Evolutionary conservation across 208 protist genomes (phyloP), one percentile per base, ranked within the genome.

Genomic region (Trypanosoma cruzi): DNA sequence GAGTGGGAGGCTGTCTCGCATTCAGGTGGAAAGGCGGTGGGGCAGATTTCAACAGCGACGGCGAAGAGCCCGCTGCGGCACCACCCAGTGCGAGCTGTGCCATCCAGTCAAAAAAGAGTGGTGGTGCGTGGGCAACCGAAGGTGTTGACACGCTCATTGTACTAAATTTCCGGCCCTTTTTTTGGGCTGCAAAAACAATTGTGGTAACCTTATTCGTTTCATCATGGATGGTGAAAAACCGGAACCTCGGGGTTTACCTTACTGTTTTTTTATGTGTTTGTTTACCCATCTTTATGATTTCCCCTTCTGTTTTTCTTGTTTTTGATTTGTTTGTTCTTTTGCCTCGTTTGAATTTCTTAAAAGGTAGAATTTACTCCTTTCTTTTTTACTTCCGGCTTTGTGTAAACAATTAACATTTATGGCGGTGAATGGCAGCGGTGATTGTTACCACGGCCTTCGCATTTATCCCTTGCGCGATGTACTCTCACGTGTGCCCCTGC

Each of bases 381-480:
- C 16, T 6, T 32, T 11, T 29, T 6, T 20, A 16, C 53, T 31
- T 58, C 26, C 11, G 7, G 2, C 26, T 36, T 58, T 61, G 11
- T 61, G 62, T 6, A 28, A 20, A 48, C 2, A 2, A 20, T 14
- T 59, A 5, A 37, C 20, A 49, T 34, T 29, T 37, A 22, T 29
- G 56, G 65, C 46, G 36, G 22, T 14, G 16, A 26, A 16, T 26
- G 26, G 42, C 22, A 18, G 46, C 37, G 62, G n/a, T 37, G 52
- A 65, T 55, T 0, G 8, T 20, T 71, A 67, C 32, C 49, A 73
- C 56, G 80, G 68, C 40, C 64, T 92, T 6, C 76, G 74, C 6
- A 77, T 94, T 28, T 88, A 82, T 60, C 32, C 74, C 18, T 76
- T 96, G 31, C 53, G 67, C 13, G 87, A 96, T 55, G 90, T 96